Percentiles rank a stretch among this genome's conserved stretches.
phyloP scores from a whole-genome alignment of 257 asterid genomes.

The Avicennia marina region DNA sequence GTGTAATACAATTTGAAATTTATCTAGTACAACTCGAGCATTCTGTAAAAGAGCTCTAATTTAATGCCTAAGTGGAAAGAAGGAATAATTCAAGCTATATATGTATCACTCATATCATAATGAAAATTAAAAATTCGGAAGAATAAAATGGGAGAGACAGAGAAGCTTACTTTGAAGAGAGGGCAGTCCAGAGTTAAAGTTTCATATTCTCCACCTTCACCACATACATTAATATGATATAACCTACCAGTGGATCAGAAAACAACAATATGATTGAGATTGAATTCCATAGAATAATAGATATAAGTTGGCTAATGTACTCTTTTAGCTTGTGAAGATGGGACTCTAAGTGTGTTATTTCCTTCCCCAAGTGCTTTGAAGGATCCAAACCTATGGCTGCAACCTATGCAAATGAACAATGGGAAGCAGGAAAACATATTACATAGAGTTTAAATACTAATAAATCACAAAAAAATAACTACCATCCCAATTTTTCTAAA shows the following conservation, averaged over 20 bases:
- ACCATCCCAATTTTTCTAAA: too few species aligned
- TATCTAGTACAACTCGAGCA: conserved; percentile 89
- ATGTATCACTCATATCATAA: neutral
- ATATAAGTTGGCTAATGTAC: conserved; percentile 44
- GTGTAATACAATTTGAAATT: conserved; percentile 69
- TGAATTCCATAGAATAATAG: conserved; percentile 15
- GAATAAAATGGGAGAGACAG: conserved; percentile 12
- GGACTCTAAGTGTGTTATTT: conserved; percentile 50
- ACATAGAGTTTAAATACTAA: too few species aligned
- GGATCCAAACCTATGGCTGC: conserved; percentile 96
- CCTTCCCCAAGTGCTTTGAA: conserved; percentile 91
- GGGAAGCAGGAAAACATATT: neutral
- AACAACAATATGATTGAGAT: conserved; percentile 16
- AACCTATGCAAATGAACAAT: conserved; percentile 44
- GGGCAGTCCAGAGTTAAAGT: conserved; percentile 97
- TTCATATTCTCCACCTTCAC: conserved; percentile 99
- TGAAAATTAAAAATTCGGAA: conserved; percentile 2
- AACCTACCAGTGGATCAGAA: conserved; percentile 48
- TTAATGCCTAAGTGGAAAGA: neutral
- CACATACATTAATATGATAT: conserved; percentile 90
- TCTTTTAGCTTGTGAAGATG: conserved; percentile 89
- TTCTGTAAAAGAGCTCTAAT: conserved; percentile 55
- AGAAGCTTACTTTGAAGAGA: conserved; percentile 66
- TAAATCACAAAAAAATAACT: too few species aligned
- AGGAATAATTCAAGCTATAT: too few species aligned